Base-by-base conservation (phyloP, 345 rosid genomes). In the Salix koriyanagi region DNA sequence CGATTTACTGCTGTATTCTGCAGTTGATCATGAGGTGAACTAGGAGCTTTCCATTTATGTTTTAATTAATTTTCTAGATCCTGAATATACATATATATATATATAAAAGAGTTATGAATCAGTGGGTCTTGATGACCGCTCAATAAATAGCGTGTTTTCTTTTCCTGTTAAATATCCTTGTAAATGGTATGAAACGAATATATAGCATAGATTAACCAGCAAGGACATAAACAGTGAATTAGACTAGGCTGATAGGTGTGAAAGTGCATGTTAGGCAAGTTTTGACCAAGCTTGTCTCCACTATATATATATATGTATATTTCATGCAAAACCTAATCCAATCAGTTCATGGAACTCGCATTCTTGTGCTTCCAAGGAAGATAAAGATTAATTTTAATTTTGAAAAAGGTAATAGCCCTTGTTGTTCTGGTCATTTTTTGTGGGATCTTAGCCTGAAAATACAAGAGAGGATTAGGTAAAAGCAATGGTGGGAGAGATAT, bases 391-490 rank as follows among this genome's bases (percentile, higher is more conserved):
- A 15, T 36, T 28, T 58, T 48, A n/a, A 12, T 12, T 25, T 54
- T 44, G 67, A 62, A 4, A 8, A 46, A 18, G 25, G 2, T 4
- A 8, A 30, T 41, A 36, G 7, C 60, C 18, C 12, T 37, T 21
- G 46, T 70, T 23, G 74, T 67, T 73, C 69, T 9, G 70, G 16
- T 13, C 65, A 67, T 65, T 71, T 23, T 7, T 50, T 37, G 25
- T 68, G 21, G 34, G 42, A 39, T 39, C 2, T 71, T 69, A 42
- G 23, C 74, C 23, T 46, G 6, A 77, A 77, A 48, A 42, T 16
- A 7, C 54, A 79, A 11, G 41, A 72, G 79, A 79, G 86, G 81
- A 77, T 84, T 84, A 81, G 85, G 80, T 82, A 65, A 50, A 74
- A 41, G 52, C n/a, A 72, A 28, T 18, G 71, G 76, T 67, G 28